Evolutionary conservation across 2,329 filamentous ascomycete genomes (phyloP).

Genomic region (Diaporthe australafricana): DNA sequence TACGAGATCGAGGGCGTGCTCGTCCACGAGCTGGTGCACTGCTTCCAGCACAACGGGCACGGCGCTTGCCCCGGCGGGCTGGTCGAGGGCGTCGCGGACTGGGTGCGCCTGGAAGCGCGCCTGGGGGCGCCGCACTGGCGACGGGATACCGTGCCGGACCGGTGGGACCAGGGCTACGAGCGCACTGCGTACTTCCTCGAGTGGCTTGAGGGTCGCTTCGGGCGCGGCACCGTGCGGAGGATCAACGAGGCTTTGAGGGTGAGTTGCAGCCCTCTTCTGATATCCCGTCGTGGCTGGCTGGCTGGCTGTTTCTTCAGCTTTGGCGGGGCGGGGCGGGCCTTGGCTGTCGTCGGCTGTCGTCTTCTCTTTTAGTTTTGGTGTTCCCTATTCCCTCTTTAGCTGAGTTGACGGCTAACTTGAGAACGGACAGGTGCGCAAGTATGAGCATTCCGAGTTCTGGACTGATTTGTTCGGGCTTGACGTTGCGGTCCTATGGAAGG

Average conservation of each 20-base stretch:
- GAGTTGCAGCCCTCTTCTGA: conserved; percentile 41
- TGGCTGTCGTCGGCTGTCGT: too few species aligned
- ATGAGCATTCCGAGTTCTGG: conserved; percentile 77
- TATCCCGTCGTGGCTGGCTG: background rate
- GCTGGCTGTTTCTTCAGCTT: too few species aligned
- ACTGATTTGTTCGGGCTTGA: conserved; percentile 72
- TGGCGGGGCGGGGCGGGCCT: too few species aligned
- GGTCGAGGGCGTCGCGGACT: conserved; percentile 93
- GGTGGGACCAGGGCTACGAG: conserved; percentile 93
- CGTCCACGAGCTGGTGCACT: conserved; percentile 94
- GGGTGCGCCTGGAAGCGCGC: conserved; percentile 81
- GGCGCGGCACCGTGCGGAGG: conserved; percentile 67
- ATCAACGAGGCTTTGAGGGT: conserved; percentile 76
- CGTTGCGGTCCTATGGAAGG: conserved; percentile 78
- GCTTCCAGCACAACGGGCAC: conserved; percentile 82
- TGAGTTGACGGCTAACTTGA: background rate
- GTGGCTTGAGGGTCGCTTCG: conserved; percentile 79
- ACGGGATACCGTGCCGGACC: conserved; percentile 58
- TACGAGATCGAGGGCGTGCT: conserved; percentile 85
- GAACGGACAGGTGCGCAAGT: conserved; percentile 50
- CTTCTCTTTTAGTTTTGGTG: background rate
- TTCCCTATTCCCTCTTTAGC: too few species aligned
- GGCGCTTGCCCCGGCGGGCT: conserved; percentile 77
- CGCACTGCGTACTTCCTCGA: conserved; percentile 91
- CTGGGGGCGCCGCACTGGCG: conserved; percentile 89